Evolutionary conservation across 78 protist genomes (phyloP).

Genomic region (Chrysochromulina tobinii): DNA sequence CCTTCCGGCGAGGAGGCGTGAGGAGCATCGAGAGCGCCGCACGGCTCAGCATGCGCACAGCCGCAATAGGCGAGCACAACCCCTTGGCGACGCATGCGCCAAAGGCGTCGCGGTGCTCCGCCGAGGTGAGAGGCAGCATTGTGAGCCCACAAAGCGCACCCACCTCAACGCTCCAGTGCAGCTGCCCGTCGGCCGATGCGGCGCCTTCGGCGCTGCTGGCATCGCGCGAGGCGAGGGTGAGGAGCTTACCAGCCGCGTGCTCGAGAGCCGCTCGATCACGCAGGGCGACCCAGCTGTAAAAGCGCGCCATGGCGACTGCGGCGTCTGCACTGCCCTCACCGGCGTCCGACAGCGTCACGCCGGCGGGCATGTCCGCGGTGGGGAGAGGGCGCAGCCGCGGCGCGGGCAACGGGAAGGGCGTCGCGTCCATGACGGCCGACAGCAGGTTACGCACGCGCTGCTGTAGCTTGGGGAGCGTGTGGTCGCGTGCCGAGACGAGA

Average conservation of each 20-base stretch:
- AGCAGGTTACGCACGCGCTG: background rate
- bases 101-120: background rate
- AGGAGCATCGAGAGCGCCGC: background rate
- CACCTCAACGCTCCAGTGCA: slow-evolving; percentile 4
- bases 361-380: background rate
- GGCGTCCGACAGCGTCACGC: background rate
- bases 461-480: background rate
- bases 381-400: background rate
- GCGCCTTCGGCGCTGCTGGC: too few species aligned
- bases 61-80: background rate
- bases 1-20: background rate
- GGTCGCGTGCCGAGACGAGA: background rate
- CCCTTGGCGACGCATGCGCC: background rate
- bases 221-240: too few species aligned
- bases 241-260: too few species aligned
- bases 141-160: background rate
- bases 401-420: background rate
- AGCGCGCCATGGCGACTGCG: too few species aligned
- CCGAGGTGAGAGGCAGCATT: background rate
- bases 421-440: background rate
- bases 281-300: too few species aligned
- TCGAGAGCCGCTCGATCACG: too few species aligned
- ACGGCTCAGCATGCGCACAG: background rate
- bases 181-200: background rate
- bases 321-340: too few species aligned